Conservation (phyloP, 495 filamentous ascomycete species). For the Amorphotheca resinae region DNA sequence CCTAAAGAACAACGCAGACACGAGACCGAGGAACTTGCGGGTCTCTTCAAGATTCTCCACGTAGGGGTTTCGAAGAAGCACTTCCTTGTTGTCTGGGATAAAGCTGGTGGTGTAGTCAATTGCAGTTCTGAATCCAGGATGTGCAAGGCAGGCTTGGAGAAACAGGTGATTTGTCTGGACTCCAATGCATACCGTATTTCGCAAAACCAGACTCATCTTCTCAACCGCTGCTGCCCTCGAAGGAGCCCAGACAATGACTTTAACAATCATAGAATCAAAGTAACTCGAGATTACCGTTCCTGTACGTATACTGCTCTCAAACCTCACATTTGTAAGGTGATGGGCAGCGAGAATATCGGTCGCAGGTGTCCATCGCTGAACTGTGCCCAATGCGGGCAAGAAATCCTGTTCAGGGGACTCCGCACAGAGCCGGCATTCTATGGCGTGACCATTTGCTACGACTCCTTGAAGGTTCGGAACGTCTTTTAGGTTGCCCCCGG, state of each 20-base stretch:
- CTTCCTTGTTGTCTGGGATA: background rate
- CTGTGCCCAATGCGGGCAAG: slow-evolving; percentile 40
- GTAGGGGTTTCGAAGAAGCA: background rate
- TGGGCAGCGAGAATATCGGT: background rate
- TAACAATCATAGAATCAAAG: slow-evolving; percentile 5
- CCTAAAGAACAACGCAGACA: too few species aligned
- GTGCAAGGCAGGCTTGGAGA: background rate
- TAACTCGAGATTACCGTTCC: slow-evolving; percentile 2
- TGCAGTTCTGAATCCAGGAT: background rate
- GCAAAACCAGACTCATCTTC: background rate
- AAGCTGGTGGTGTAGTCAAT: background rate
- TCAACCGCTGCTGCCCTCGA: background rate
- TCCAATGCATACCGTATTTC: slow-evolving; percentile 1
- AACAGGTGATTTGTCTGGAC: slow-evolving; percentile 4
- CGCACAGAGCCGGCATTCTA: slow-evolving; percentile 48
- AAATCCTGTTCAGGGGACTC: slow-evolving; percentile 46
- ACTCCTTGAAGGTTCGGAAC: slow-evolving; percentile 1
- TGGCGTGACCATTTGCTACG: slow-evolving; percentile 37
- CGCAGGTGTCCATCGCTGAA: slow-evolving; percentile 20
- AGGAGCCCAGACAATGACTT: slow-evolving; percentile 4
- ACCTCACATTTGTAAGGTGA: background rate
- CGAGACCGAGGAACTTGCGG: background rate
- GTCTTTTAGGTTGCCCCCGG: slow-evolving; percentile 30
- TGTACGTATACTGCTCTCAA: slow-evolving; percentile 1
- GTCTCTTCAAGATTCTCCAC: background rate